Percentiles rank a stretch among this genome's conserved stretches.
Conservation (phyloP, 2,329 filamentous ascomycete genomes). For the Aspergillus amoenus region DNA sequence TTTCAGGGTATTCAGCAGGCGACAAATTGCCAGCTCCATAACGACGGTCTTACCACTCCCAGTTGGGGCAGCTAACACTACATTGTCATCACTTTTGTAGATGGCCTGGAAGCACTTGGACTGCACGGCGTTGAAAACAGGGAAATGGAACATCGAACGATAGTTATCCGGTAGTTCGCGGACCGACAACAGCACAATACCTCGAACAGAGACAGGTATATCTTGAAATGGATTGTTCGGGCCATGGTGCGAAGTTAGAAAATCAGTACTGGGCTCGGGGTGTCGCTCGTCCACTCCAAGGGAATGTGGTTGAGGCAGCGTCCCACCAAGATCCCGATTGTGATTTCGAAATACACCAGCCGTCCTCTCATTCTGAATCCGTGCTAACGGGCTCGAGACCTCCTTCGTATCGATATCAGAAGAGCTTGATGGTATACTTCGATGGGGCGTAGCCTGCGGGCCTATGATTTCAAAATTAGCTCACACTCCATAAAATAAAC, state of each 20-base stretch:
- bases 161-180: slow-evolving; percentile 68
- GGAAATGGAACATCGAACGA: slow-evolving; percentile 68
- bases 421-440: slow-evolving; percentile 27
- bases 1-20: slow-evolving; percentile 58
- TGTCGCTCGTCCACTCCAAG: neutral
- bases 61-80: slow-evolving; percentile 78
- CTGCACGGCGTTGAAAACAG: slow-evolving; percentile 77
- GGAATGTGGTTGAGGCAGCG: neutral
- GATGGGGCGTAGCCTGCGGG: slow-evolving; percentile 23
- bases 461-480: slow-evolving; percentile 13
- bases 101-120: slow-evolving; percentile 72
- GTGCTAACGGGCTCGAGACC: slow-evolving; percentile 33
- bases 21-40: slow-evolving; percentile 79
- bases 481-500: neutral
- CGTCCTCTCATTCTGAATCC: slow-evolving; percentile 22
- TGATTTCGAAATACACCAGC: neutral
- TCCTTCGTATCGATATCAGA: slow-evolving; percentile 23
- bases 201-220: slow-evolving; percentile 48
- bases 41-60: slow-evolving; percentile 83
- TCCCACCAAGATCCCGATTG: neutral
- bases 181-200: slow-evolving; percentile 60
- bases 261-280: neutral
- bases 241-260: neutral
- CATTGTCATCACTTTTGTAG: slow-evolving; percentile 69
- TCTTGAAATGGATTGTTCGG: slow-evolving; percentile 23